Conservation (phyloP, 2,329 filamentous ascomycete genomes). For the Colletotrichum shisoi region DNA sequence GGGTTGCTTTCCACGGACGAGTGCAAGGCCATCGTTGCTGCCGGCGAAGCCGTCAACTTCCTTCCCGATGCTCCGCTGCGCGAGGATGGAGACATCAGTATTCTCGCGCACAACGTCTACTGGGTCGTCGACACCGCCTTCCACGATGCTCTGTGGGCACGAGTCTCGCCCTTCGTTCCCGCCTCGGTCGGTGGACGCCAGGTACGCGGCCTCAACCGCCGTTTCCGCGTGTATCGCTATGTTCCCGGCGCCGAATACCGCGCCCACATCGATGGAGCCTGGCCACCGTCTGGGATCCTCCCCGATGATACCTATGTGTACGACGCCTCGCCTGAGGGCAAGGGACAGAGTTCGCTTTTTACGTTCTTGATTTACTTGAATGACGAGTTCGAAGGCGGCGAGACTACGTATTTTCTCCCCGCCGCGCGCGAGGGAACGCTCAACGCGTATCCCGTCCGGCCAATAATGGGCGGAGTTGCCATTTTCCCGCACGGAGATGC, state of each 20-base stretch:
- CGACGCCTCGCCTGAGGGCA: slow-evolving; percentile 66
- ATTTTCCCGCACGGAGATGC: slow-evolving; percentile 76
- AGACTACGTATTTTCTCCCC: slow-evolving; percentile 75
- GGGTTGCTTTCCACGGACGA: slow-evolving; percentile 68
- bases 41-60: slow-evolving; percentile 71
- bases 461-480: slow-evolving; percentile 72
- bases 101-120: slow-evolving; percentile 77
- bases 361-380: slow-evolving; percentile 75
- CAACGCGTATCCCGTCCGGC: slow-evolving; percentile 73
- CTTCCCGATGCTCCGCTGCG: slow-evolving; percentile 72
- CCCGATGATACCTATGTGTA: slow-evolving; percentile 69
- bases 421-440: slow-evolving; percentile 69
- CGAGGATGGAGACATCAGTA: slow-evolving; percentile 69
- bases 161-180: slow-evolving; percentile 67
- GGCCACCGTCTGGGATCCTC: slow-evolving; percentile 73
- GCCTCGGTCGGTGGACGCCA: slow-evolving; percentile 61
- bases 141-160: slow-evolving; percentile 68
- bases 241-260: slow-evolving; percentile 76
- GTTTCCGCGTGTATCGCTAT: slow-evolving; percentile 76
- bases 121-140: slow-evolving; percentile 73
- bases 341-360: slow-evolving; percentile 72
- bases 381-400: slow-evolving; percentile 74
- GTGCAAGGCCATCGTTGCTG: slow-evolving; percentile 71
- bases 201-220: slow-evolving; percentile 70
- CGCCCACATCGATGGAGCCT: slow-evolving; percentile 75